Percentiles rank a stretch among this genome's conserved stretches.
Evolutionary conservation across 2,329 filamentous ascomycete genomes (phyloP).

Genomic region (Exophiala mesophila): DNA sequence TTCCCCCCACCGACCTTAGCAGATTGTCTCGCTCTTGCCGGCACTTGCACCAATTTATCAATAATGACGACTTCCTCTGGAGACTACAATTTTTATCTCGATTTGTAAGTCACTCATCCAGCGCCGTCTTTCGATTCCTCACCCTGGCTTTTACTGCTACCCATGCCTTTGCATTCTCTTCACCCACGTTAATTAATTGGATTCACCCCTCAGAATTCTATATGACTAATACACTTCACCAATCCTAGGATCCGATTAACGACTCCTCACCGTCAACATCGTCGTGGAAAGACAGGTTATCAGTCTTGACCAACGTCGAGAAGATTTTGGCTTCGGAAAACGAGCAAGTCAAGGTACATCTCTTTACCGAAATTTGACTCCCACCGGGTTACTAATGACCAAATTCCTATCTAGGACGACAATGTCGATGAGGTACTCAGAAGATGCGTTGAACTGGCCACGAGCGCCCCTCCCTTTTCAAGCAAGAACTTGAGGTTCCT

Average conservation of each 20-base stretch:
- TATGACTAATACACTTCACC: constrained; percentile 1
- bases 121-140: too few relatives aligned
- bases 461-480: constrained; percentile 38
- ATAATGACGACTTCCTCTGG: constrained; percentile 55
- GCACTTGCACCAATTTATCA: constrained; percentile 51
- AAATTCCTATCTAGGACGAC: not conserved
- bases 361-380: too few relatives aligned
- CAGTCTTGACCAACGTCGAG: constrained; percentile 34
- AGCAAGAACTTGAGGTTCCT: constrained; percentile 44
- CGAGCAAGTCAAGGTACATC: constrained; percentile 35
- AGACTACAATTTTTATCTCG: constrained; percentile 57
- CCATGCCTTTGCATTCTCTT: too few relatives aligned
- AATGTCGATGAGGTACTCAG: constrained; percentile 23
- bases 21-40: constrained; percentile 50
- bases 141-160: too few relatives aligned
- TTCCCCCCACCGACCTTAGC: constrained; percentile 54
- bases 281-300: constrained; percentile 36
- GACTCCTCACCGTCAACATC: not conserved
- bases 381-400: too few relatives aligned
- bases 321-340: constrained; percentile 44
- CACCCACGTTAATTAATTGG: too few relatives aligned
- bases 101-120: constrained; percentile 43
- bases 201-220: too few relatives aligned
- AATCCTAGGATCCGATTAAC: constrained; percentile 11
- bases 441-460: constrained; percentile 37